Evolutionary conservation across 192 early-diverging fungal species (phyloP).

Genomic region (Coemansia sp.): DNA sequence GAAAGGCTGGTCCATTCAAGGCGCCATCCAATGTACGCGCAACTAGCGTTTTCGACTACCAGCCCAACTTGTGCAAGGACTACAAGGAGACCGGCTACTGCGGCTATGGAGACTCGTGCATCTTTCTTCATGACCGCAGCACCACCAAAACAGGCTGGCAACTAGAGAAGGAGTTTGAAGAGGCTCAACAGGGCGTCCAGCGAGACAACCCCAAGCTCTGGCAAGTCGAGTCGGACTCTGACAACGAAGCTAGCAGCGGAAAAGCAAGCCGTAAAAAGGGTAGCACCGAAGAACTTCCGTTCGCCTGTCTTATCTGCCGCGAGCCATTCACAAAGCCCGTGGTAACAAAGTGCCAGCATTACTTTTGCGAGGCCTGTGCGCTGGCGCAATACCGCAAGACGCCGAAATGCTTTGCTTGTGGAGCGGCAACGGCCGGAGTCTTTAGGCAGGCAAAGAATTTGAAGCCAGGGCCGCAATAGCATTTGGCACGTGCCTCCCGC

Average conservation of each 20-base stretch:
- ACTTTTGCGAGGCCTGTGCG: slow-evolving; percentile 96
- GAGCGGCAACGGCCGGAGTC: slow-evolving; percentile 75
- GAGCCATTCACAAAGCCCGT: slow-evolving; percentile 86
- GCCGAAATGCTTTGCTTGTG: slow-evolving; percentile 92
- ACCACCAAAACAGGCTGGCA: slow-evolving; percentile 98
- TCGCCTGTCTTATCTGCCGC: slow-evolving; percentile 94
- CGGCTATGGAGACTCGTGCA: slow-evolving; percentile 98
- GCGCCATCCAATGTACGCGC: slow-evolving; percentile 46
- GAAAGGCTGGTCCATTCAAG: slow-evolving; percentile 51
- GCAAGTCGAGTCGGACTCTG: slow-evolving; percentile 38
- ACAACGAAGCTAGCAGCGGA: slow-evolving; percentile 38
- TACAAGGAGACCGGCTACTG: slow-evolving; percentile 96
- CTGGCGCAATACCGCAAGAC: slow-evolving; percentile 78
- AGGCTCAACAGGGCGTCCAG: slow-evolving; percentile 66
- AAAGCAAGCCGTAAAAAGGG: slow-evolving; percentile 36
- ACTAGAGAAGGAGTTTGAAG: slow-evolving; percentile 98
- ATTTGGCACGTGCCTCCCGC: not conserved
- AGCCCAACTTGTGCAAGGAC: slow-evolving; percentile 98
- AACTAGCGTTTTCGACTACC: slow-evolving; percentile 81
- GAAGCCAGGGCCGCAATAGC: slow-evolving; percentile 20
- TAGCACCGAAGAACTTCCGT: slow-evolving; percentile 85
- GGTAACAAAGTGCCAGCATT: slow-evolving; percentile 90
- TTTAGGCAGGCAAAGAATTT: slow-evolving; percentile 84
- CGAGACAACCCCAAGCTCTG: slow-evolving; percentile 58
- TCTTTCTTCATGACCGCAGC: slow-evolving; percentile 96